Conservation (phyloP, 139 green algal species). For the Tetraselmis striata region DNA sequence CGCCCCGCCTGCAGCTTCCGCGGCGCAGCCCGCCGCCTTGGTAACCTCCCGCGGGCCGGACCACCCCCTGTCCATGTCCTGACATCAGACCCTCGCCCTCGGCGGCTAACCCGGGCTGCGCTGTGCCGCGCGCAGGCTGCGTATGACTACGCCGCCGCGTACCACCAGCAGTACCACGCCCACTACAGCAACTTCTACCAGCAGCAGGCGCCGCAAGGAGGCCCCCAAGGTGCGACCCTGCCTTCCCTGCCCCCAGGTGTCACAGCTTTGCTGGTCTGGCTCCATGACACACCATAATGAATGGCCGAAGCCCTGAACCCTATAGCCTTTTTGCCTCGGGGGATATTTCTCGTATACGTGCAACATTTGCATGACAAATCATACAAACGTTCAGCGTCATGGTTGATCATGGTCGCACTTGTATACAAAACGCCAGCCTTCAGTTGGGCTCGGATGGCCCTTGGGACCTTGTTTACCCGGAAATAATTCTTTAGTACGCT, state of each 20-base stretch:
- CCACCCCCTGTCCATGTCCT: not conserved
- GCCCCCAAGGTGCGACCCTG: not conserved
- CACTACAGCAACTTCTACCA: not conserved
- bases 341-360: no score
- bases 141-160: not conserved
- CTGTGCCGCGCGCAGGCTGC: not conserved
- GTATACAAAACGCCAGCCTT: no score
- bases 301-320: not conserved
- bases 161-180: constrained; percentile 9
- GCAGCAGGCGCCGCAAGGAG: not conserved
- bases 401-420: no score
- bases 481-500: no score
- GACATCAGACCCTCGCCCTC: no score
- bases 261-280: constrained; percentile 2
- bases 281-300: not conserved
- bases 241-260: not conserved
- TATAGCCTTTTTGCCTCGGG: no score
- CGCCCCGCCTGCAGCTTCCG: no score
- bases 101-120: no score
- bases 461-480: no score
- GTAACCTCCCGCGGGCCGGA: no score
- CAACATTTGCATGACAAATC: no score
- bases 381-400: not conserved
- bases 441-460: no score
- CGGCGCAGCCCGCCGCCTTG: not conserved